Percentiles rank a stretch among this genome's conserved stretches.
Evolutionary conservation across 2,329 filamentous ascomycete species (phyloP).

Genomic region (Cercospora sp.): DNA sequence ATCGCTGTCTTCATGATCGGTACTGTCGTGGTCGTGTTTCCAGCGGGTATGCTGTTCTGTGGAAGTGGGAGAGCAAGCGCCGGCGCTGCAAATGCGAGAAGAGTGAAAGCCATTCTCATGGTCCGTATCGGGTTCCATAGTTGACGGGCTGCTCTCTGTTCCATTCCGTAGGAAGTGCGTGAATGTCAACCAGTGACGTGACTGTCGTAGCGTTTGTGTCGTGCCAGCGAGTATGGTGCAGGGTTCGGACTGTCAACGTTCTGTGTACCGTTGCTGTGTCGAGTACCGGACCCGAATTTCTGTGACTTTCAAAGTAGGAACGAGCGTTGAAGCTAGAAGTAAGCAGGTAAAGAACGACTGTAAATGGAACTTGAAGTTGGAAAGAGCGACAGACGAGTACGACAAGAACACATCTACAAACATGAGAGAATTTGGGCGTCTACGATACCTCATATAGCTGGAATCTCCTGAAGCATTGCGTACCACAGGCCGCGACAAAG

Average conservation of each 20-base stretch:
- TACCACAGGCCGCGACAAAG: neutral
- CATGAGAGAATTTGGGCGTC: neutral
- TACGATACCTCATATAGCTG: neutral
- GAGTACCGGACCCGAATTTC: constrained; percentile 6
- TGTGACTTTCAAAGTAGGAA: neutral
- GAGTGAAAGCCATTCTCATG: neutral
- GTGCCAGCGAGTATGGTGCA: neutral
- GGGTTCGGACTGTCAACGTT: neutral
- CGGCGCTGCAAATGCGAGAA: constrained; percentile 9
- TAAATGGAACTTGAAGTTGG: neutral
- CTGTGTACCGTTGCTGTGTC: constrained; percentile 5
- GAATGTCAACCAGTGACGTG: neutral
- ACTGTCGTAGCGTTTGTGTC: neutral
- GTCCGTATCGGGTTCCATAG: neutral
- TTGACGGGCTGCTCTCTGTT: neutral
- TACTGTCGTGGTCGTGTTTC: constrained; percentile 2
- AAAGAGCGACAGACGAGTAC: constrained; percentile 1
- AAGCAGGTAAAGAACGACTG: neutral
- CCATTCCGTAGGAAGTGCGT: neutral
- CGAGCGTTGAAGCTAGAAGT: neutral
- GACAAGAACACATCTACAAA: neutral
- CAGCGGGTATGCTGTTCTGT: neutral
- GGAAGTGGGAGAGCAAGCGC: constrained; percentile 18
- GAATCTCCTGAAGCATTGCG: neutral
- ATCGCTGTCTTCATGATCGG: constrained; percentile 22